A percentile compares a stretch with the other conserved stretches of the same genome.
These are phyloP conservation scores for Pythium sp. DNA, from an alignment of 352 stramenopile species.

Conservation along the genomic window DNA sequence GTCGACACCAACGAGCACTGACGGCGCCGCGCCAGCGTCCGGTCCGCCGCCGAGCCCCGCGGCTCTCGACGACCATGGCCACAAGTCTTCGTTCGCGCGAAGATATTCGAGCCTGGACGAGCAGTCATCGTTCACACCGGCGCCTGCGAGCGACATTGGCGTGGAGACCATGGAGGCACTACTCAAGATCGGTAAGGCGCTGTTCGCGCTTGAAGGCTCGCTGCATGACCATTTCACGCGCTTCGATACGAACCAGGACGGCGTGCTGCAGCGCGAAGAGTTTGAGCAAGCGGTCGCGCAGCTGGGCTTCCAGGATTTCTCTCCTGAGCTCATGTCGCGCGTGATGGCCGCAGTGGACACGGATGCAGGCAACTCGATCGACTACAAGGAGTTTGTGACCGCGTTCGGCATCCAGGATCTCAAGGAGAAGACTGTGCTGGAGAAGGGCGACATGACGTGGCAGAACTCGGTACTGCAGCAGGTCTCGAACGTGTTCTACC, in stretches of 20 bases:
- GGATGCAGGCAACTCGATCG: conserved; percentile 86
- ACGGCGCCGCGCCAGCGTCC: conserved; percentile 1
- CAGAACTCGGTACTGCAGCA: conserved; percentile 91
- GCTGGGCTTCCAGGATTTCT: conserved; percentile 60
- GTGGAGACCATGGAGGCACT: conserved; percentile 81
- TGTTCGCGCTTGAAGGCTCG: conserved; percentile 72
- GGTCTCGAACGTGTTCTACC: conserved; percentile 93
- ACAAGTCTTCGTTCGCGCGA: conserved; percentile 37
- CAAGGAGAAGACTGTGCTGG: conserved; percentile 57
- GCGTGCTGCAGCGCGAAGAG: conserved; percentile 73
- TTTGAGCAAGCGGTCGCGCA: conserved; percentile 71
- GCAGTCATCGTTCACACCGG: conserved; percentile 55
- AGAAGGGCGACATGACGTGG: conserved; percentile 79
- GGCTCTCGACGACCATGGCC: conserved; percentile 20
- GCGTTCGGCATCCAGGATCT: conserved; percentile 86
- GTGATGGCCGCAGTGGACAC: conserved; percentile 87
- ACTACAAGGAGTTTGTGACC: conserved; percentile 91
- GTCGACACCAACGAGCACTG: conserved; percentile 21
- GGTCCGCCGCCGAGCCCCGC: conserved; percentile 20
- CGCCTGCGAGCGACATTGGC: conserved; percentile 61
- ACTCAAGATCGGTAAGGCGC: conserved; percentile 70
- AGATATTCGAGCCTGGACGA: conserved; percentile 61
- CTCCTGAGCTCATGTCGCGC: conserved; percentile 50
- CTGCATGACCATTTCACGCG: conserved; percentile 81
- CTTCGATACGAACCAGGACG: conserved; percentile 84